Evolutionary conservation across 2,329 filamentous ascomycete species (phyloP).

Genomic region (Atkinsonella hypoxylon): DNA sequence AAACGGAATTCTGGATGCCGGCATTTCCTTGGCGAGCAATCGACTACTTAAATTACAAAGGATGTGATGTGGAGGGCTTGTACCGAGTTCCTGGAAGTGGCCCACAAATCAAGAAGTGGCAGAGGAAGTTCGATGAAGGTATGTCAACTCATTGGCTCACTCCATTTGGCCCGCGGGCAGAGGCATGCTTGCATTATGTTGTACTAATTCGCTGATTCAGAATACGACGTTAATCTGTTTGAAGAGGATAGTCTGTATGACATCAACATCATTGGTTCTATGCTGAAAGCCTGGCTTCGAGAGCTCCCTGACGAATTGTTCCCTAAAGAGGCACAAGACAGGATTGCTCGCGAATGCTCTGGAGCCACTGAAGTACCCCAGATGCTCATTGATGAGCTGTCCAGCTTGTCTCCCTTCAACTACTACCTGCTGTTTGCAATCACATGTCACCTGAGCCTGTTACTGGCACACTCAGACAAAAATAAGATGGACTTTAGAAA

Average conservation of each 20-base stretch:
- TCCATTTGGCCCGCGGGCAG: neutral
- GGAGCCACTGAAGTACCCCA: conserved; percentile 73
- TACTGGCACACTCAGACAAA: conserved; percentile 83
- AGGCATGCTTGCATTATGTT: neutral
- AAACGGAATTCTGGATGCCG: conserved; percentile 99
- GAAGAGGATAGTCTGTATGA: conserved; percentile 81
- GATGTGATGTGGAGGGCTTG: conserved; percentile 83
- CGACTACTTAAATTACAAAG: conserved; percentile 91
- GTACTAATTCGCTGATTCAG: conserved; percentile 27
- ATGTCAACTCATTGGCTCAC: conserved; percentile 13
- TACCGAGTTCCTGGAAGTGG: conserved; percentile 88
- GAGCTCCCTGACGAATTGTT: conserved; percentile 92
- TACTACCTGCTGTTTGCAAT: conserved; percentile 97
- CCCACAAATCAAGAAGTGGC: conserved; percentile 86
- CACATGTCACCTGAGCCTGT: conserved; percentile 84
- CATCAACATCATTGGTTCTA: conserved; percentile 90
- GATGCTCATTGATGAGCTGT: conserved; percentile 79
- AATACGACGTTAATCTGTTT: conserved; percentile 82
- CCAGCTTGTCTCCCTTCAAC: conserved; percentile 89
- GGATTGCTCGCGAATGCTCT: conserved; percentile 67
- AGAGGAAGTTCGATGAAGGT: conserved; percentile 81
- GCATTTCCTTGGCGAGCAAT: conserved; percentile 91
- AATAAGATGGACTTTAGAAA: conserved; percentile 99
- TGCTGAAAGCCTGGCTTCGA: conserved; percentile 93
- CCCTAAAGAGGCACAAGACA: conserved; percentile 70